Conservation (phyloP, 352 stramenopile species). For the Globisporangium alternatum region DNA sequence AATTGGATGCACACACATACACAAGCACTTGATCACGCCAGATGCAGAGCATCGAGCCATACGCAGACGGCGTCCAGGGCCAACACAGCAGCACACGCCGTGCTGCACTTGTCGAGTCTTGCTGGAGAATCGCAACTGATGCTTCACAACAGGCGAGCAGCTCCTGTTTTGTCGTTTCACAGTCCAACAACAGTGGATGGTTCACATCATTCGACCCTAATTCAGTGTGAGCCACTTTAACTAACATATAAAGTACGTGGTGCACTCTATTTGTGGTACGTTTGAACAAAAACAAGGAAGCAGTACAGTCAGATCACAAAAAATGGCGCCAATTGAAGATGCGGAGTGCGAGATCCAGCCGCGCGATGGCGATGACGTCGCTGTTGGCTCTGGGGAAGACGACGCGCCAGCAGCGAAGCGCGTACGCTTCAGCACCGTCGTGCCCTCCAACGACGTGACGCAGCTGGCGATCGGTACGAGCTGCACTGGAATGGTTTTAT, state of each 20-base stretch:
- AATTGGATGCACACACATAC: not conserved
- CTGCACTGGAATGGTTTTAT: not conserved
- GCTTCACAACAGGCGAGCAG: not conserved
- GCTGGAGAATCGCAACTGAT: constrained; percentile 30
- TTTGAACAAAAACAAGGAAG: not conserved
- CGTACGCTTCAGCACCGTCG: constrained; percentile 53
- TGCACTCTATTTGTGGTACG: not conserved
- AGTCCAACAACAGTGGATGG: constrained; percentile 18
- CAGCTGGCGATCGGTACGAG: constrained; percentile 54
- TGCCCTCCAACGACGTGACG: constrained; percentile 47
- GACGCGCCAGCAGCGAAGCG: constrained; percentile 38
- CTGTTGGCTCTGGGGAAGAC: not conserved
- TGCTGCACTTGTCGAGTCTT: not conserved
- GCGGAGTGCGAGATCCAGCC: not conserved
- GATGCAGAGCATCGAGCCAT: too few relatives aligned
- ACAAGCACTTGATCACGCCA: not conserved
- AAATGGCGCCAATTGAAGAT: constrained; percentile 34
- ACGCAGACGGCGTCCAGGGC: not conserved
- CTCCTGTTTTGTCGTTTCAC: not conserved
- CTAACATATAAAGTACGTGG: not conserved
- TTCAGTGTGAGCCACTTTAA: constrained; percentile 15
- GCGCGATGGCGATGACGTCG: not conserved
- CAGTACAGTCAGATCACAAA: constrained; percentile 1
- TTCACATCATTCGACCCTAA: constrained; percentile 14
- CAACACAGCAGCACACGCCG: not conserved